Base-by-base conservation (phyloP, 2,329 filamentous ascomycete genomes). In the Trichoderma simmonsii region DNA sequence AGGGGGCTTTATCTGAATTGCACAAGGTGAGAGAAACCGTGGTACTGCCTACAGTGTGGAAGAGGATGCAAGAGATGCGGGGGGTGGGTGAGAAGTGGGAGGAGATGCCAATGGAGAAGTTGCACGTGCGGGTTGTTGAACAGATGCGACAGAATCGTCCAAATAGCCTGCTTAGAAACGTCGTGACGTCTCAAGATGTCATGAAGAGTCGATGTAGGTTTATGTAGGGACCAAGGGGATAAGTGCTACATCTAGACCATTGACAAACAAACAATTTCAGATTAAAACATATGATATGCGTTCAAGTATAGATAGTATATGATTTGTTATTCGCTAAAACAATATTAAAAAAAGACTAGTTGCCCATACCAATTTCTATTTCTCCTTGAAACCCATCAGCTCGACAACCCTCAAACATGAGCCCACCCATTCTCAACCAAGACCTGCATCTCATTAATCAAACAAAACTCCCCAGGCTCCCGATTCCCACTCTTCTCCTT, bases 391-490 rank as follows among this genome's bases (percentile, higher is more conserved):
- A 21, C 30, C 18, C 1, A 3, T 15, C 30, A 21, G 30, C 18
- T 4, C 5, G 14, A 63, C 5, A 36, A 4, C 9, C 26, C 56
- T 70, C 57, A 88, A 72, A 87, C 83, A 82, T 90, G 88, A 71
- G 85, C 85, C 88, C 88, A 90, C 3, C 88, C 88, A 76, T 86
- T 88, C 73, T 83, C 81, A 51, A 83, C 84, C 71, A 90, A 78
- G 26, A 90, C 85, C 76, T 90, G 88, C 85, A 89, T 89, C 81
- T 90, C 88, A 75, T 89, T 86, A 61, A 90, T 85, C 75, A 90
- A 76, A 75, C 88, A 90, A 72, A 85, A 83, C 61, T 79, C 78
- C 8, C 87, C 87, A 4, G 80, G 79, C 77, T 88, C 86, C 14
- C 78, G 74, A 14, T 80, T 80, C 14, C 80, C 78, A 51, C 75